Evolutionary conservation across 1,284 basidiomycete species (phyloP).

Genomic region (Pisolithus thermaeus): DNA sequence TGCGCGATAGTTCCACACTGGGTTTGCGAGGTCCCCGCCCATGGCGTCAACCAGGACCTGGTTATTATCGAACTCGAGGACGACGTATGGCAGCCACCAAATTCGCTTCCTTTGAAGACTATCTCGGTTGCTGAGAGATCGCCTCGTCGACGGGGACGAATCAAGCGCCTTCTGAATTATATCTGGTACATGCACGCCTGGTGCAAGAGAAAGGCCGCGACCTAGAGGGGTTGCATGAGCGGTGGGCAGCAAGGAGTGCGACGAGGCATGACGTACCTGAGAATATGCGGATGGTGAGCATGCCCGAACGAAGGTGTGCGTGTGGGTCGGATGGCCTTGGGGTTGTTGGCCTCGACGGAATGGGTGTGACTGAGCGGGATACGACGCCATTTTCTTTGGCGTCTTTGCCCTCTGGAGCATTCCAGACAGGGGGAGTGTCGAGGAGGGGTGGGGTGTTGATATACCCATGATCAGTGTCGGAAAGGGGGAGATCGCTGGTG

Average conservation of each 20-base stretch:
- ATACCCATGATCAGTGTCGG: background rate
- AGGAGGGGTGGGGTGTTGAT: background rate
- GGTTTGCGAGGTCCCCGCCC: conserved; percentile 79
- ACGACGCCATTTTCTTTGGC: conserved; percentile 57
- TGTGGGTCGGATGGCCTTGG: conserved; percentile 51
- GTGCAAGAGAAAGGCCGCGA: conserved; percentile 68
- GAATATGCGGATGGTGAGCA: conserved; percentile 85
- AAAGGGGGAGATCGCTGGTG: background rate
- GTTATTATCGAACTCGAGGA: conserved; percentile 99
- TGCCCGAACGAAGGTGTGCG: conserved; percentile 70
- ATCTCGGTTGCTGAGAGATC: conserved; percentile 69
- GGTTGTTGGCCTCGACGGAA: conserved; percentile 65
- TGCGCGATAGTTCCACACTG: conserved; percentile 96
- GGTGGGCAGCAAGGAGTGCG: background rate
- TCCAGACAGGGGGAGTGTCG: conserved; percentile 1
- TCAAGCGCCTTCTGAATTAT: conserved; percentile 83
- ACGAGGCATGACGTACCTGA: conserved; percentile 49
- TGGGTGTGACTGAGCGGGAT: conserved; percentile 70
- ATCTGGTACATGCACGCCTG: conserved; percentile 73
- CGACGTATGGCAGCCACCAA: conserved; percentile 98
- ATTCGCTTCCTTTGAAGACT: conserved; percentile 85
- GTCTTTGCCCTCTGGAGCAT: conserved; percentile 54
- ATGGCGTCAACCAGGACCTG: conserved; percentile 95
- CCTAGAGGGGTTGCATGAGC: conserved; percentile 34
- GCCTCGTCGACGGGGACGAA: conserved; percentile 44